Conservation (phyloP, 1,284 basidiomycete species). For the Coriolopsis trogii region DNA sequence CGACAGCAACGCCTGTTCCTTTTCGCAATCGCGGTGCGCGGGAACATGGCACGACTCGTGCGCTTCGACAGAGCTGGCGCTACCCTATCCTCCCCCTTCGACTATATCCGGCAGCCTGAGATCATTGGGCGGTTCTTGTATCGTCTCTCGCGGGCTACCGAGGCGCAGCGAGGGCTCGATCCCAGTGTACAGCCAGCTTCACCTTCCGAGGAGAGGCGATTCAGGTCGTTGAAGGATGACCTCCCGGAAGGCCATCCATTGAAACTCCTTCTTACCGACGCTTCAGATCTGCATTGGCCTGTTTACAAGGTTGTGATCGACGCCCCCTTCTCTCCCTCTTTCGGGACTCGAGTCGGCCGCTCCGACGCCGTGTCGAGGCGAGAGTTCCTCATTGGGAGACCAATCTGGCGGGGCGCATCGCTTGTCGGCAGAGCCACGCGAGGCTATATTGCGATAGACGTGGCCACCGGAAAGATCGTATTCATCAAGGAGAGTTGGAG, state of each 20-base stretch:
- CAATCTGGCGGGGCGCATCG: neutral
- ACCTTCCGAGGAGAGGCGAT: neutral
- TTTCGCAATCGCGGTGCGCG: neutral
- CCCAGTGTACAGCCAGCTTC: neutral
- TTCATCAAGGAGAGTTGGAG: neutral
- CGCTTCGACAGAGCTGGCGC: conserved; percentile 1
- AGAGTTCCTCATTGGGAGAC: neutral
- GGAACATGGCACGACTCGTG: neutral
- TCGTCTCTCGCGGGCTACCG: conserved; percentile 8
- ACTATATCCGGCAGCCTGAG: conserved; percentile 11
- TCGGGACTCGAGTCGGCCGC: neutral
- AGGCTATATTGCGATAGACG: neutral
- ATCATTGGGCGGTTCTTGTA: conserved; percentile 17
- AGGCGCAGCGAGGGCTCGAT: conserved; percentile 14
- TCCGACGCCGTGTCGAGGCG: neutral
- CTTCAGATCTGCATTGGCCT: neutral
- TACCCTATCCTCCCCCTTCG: conserved; percentile 1
- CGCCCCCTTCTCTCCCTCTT: neutral
- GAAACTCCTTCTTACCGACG: neutral
- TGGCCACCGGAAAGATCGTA: neutral
- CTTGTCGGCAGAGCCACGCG: neutral
- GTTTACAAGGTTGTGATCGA: neutral
- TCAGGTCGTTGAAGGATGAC: neutral
- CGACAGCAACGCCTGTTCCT: neutral
- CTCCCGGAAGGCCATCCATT: neutral